These are phyloP conservation scores for Pseudonitzschia delicatissima DNA, from an alignment of 108 stramenopile species.

Conservation along the genomic window DNA sequence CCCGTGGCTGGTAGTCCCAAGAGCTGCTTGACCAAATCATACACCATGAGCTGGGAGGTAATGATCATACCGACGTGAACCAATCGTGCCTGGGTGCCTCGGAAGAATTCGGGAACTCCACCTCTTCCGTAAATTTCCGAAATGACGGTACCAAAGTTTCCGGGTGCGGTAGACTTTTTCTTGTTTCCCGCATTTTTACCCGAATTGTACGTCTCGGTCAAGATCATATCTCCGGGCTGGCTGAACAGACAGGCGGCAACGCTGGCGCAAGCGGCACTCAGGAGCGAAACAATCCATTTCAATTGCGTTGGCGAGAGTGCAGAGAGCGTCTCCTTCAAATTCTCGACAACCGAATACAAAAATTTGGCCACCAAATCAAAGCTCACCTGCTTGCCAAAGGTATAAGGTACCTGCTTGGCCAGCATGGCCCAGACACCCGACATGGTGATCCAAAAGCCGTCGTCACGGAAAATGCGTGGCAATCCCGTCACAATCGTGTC, in stretches of 20 bases:
- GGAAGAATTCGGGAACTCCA: constrained; percentile 58
- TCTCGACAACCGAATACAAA: constrained; percentile 39
- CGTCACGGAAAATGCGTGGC: constrained; percentile 57
- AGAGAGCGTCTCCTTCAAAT: background rate
- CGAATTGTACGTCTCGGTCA: constrained; percentile 76
- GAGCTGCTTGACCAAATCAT: constrained; percentile 89
- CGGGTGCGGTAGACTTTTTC: background rate
- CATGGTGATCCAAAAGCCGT: constrained; percentile 69
- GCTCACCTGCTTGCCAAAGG: constrained; percentile 90
- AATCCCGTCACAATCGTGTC: constrained; percentile 57
- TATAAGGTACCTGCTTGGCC: constrained; percentile 95
- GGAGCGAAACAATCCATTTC: constrained; percentile 71
- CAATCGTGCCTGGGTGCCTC: constrained; percentile 79
- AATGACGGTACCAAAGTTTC: constrained; percentile 31
- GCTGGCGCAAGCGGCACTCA: constrained; percentile 69
- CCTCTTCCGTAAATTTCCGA: constrained; percentile 19
- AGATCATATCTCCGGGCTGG: constrained; percentile 95
- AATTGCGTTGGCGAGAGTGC: constrained; percentile 5
- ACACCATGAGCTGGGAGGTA: constrained; percentile 90
- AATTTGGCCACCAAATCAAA: constrained; percentile 79
- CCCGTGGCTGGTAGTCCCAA: constrained; percentile 88
- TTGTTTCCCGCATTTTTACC: background rate
- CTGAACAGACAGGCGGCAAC: constrained; percentile 85
- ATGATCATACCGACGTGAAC: constrained; percentile 92
- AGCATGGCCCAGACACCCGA: constrained; percentile 87